These are phyloP conservation scores for Lasiosphaeriaceae sp. DNA, from an alignment of 495 filamentous ascomycete species.

Conservation along the genomic window DNA sequence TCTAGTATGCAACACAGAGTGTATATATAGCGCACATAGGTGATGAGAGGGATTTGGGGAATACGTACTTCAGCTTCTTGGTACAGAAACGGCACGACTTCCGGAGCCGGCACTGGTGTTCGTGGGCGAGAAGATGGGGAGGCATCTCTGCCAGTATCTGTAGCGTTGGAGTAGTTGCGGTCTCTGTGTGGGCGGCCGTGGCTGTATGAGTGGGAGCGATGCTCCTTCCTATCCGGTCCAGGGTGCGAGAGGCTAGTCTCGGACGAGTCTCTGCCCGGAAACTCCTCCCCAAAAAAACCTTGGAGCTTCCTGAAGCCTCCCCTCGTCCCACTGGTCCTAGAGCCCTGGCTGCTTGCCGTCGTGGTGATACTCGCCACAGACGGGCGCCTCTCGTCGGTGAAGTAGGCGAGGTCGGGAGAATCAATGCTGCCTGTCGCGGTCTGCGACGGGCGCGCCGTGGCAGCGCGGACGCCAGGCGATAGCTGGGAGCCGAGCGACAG, in stretches of 20 bases:
- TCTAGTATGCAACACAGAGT: neutral
- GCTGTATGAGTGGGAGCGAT: slow-evolving; percentile 54
- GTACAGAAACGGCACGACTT: slow-evolving; percentile 93
- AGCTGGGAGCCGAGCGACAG: slow-evolving; percentile 53
- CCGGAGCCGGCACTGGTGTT: slow-evolving; percentile 83
- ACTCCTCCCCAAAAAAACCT: slow-evolving; percentile 87
- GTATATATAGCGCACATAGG: neutral
- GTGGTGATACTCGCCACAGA: slow-evolving; percentile 82
- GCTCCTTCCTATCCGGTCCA: slow-evolving; percentile 42
- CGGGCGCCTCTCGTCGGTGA: slow-evolving; percentile 74
- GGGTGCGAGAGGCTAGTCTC: slow-evolving; percentile 65
- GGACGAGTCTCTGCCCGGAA: slow-evolving; percentile 61
- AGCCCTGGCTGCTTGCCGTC: slow-evolving; percentile 86
- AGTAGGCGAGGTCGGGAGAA: slow-evolving; percentile 61
- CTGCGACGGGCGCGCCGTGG: slow-evolving; percentile 50
- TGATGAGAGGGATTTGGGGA: neutral
- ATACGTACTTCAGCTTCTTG: slow-evolving; percentile 74
- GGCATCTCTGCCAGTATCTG: slow-evolving; percentile 54
- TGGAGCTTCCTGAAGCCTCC: slow-evolving; percentile 70
- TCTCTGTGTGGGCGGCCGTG: slow-evolving; percentile 56
- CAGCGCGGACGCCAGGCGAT: slow-evolving; percentile 65
- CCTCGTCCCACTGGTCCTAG: slow-evolving; percentile 67
- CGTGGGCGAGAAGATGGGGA: slow-evolving; percentile 72
- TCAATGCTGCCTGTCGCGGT: slow-evolving; percentile 54
- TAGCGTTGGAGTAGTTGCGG: slow-evolving; percentile 72